Evolutionary conservation across 805 yeast genomes (phyloP).

Genomic region (Yarrowia bubula): DNA sequence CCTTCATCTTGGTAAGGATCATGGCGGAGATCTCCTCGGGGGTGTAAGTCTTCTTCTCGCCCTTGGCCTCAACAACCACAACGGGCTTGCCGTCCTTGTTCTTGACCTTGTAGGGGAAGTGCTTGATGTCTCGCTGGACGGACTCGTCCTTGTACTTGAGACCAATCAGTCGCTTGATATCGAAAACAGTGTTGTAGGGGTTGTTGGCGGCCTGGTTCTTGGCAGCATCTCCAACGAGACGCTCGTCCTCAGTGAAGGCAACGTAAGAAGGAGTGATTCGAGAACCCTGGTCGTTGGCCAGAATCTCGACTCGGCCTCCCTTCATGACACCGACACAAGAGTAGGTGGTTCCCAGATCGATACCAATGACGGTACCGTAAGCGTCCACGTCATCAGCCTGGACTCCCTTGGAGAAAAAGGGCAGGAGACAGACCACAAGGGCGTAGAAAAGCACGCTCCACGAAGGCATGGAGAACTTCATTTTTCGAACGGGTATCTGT

Average conservation of each 20-base stretch:
- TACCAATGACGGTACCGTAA: slow-evolving; percentile 69
- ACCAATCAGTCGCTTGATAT: slow-evolving; percentile 89
- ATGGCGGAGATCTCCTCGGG: slow-evolving; percentile 94
- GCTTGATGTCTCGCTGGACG: slow-evolving; percentile 79
- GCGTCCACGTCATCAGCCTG: slow-evolving; percentile 41
- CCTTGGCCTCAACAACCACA: slow-evolving; percentile 70
- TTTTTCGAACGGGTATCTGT: slow-evolving; percentile 3
- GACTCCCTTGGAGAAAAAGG: slow-evolving; percentile 37
- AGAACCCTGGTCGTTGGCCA: slow-evolving; percentile 96
- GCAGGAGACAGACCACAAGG: slow-evolving; percentile 39
- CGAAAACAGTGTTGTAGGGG: slow-evolving; percentile 82
- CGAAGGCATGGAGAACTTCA: slow-evolving; percentile 29
- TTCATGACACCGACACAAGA: slow-evolving; percentile 92
- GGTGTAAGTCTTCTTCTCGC: slow-evolving; percentile 73
- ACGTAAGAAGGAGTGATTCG: slow-evolving; percentile 95
- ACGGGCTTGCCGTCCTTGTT: slow-evolving; percentile 79
- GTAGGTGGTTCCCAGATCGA: slow-evolving; percentile 96
- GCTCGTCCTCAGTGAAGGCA: slow-evolving; percentile 87
- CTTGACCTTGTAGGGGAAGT: slow-evolving; percentile 70
- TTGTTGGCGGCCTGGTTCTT: slow-evolving; percentile 92
- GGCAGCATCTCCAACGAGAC: slow-evolving; percentile 95
- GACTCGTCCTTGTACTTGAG: slow-evolving; percentile 71
- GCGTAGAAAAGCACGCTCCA: slow-evolving; percentile 41
- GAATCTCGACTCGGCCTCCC: slow-evolving; percentile 83
- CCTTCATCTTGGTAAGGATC: slow-evolving; percentile 89